These are phyloP conservation scores for Rhizophora apiculata DNA, from an alignment of 345 rosid species.

Conservation along the genomic window DNA sequence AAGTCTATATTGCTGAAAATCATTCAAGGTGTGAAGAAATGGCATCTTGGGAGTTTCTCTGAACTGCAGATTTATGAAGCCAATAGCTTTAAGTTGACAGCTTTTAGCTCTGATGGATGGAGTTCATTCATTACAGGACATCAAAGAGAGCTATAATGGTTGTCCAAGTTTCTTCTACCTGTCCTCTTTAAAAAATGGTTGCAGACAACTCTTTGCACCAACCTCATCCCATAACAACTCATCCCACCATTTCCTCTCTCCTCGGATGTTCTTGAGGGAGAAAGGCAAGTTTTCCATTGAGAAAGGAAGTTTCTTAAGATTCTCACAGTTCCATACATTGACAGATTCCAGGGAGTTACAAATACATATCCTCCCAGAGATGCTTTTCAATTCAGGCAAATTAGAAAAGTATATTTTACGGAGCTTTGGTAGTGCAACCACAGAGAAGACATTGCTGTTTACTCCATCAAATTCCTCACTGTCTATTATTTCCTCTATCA, in stretches of 20 bases:
- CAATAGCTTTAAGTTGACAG: too few species aligned
- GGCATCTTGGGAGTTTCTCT: too few species aligned
- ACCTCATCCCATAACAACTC: constrained; percentile 5
- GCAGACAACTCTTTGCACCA: neutral
- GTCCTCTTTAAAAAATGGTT: constrained; percentile 13
- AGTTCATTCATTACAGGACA: too few species aligned
- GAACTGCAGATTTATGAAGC: too few species aligned
- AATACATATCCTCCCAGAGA: neutral
- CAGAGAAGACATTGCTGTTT: neutral
- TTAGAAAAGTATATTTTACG: neutral
- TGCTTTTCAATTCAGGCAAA: constrained; percentile 11
- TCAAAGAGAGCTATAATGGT: too few species aligned
- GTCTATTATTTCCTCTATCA: constrained; percentile 6
- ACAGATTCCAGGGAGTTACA: constrained; percentile 4
- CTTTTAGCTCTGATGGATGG: too few species aligned
- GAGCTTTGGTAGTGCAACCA: constrained; percentile 1
- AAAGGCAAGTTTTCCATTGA: neutral
- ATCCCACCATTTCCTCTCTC: constrained; percentile 16
- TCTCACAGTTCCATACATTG: constrained; percentile 11
- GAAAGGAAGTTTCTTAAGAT: constrained; percentile 14
- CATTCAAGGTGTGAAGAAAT: too few species aligned
- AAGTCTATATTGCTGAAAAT: too few species aligned
- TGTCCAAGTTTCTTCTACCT: neutral
- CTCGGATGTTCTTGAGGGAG: constrained; percentile 4
- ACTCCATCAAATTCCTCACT: constrained; percentile 1